These are phyloP conservation scores for Aureobasidium zeae DNA, from an alignment of 2,329 filamentous ascomycete genomes.

Conservation along the genomic window DNA sequence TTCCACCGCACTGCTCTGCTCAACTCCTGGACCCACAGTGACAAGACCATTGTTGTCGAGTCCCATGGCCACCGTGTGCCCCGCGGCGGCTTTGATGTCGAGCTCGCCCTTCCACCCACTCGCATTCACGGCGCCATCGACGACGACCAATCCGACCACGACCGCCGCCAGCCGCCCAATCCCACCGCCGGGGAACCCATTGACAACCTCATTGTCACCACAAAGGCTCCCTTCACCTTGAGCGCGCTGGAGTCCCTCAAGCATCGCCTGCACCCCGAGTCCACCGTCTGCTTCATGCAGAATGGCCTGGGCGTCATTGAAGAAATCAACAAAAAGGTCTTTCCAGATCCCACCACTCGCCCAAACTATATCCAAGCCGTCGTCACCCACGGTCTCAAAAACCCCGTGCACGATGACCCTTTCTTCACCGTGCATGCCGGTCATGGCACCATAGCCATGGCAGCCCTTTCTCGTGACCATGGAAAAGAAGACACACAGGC, in stretches of 20 bases:
- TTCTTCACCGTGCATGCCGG: constrained; percentile 51
- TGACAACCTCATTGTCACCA: constrained; percentile 65
- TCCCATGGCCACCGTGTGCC: constrained; percentile 33
- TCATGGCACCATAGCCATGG: constrained; percentile 49
- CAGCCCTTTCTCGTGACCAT: constrained; percentile 39
- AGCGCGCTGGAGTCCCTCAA: constrained; percentile 56
- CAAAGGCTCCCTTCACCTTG: constrained; percentile 63
- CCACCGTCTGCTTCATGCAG: constrained; percentile 66
- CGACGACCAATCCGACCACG: neutral
- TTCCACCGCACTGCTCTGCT: constrained; percentile 48
- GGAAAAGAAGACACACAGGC: constrained; percentile 13
- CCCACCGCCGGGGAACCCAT: constrained; percentile 40
- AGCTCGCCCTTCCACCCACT: constrained; percentile 29
- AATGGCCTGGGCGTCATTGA: constrained; percentile 82
- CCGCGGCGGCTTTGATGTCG: constrained; percentile 37
- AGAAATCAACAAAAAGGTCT: constrained; percentile 60
- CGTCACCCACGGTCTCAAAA: constrained; percentile 49
- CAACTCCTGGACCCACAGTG: constrained; percentile 39
- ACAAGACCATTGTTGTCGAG: constrained; percentile 39
- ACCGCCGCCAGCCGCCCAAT: neutral
- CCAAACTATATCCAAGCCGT: constrained; percentile 71
- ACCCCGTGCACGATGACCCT: constrained; percentile 28
- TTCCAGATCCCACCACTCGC: constrained; percentile 53
- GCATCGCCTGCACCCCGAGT: constrained; percentile 55
- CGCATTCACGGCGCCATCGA: neutral